Conservation (phyloP, 2,329 filamentous ascomycete species). For the Penicillium sp. region DNA sequence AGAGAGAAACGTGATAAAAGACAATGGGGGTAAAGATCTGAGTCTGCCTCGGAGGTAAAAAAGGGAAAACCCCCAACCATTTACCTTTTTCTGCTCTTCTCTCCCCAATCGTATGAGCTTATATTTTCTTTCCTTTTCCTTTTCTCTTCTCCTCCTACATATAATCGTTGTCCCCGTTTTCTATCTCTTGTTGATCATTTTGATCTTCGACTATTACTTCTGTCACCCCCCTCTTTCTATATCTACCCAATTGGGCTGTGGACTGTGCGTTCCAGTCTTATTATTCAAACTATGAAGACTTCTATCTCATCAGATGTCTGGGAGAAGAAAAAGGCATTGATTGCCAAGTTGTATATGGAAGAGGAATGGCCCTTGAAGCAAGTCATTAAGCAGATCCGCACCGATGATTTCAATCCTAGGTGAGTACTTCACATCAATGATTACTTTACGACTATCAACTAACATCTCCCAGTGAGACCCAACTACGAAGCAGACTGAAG, state of each 20-base stretch:
- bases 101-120: not conserved
- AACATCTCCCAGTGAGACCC: slow-evolving; percentile 39
- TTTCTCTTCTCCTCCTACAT: not conserved
- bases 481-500: slow-evolving; percentile 44
- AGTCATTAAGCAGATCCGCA: slow-evolving; percentile 45
- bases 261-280: not conserved
- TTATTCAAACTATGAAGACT: slow-evolving; percentile 37
- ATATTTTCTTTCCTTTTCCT: not conserved
- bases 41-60: not conserved
- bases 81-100: too few relatives aligned
- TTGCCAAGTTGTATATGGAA: slow-evolving; percentile 42
- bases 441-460: not conserved
- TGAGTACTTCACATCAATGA: slow-evolving; percentile 18
- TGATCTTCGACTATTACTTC: slow-evolving; percentile 7
- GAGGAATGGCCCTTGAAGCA: slow-evolving; percentile 47
- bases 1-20: not conserved
- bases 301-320: slow-evolving; percentile 44
- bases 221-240: not conserved
- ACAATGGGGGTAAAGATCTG: not conserved
- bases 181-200: slow-evolving; percentile 12
- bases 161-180: slow-evolving; percentile 6
- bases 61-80: too few relatives aligned
- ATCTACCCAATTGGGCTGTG: slow-evolving; percentile 1
- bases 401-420: slow-evolving; percentile 44
- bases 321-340: slow-evolving; percentile 44